phyloP scores from a whole-genome alignment of 139 green algal genomes.

The Astrephomene gubernaculifera region DNA sequence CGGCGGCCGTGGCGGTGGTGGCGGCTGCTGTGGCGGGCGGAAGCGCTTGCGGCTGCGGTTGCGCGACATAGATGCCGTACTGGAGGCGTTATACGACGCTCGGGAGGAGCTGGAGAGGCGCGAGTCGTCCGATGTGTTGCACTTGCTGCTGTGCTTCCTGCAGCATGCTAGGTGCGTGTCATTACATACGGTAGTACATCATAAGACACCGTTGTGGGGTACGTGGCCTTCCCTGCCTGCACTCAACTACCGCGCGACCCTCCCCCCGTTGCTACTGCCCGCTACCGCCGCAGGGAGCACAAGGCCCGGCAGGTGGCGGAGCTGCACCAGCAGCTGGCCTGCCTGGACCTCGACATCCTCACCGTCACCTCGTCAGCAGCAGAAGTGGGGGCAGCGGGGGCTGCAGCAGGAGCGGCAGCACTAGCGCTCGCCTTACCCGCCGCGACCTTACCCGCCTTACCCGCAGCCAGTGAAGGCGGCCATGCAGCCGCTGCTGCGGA shows the following conservation, averaged over 20 bases:
- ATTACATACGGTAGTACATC: no score
- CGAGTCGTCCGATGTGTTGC: slow-evolving; percentile 67
- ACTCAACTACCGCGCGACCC: background rate
- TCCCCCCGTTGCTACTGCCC: background rate
- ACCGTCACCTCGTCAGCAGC: slow-evolving; percentile 43
- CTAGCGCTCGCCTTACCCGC: no score
- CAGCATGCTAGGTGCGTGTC: slow-evolving; percentile 72
- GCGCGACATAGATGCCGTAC: slow-evolving; percentile 68
- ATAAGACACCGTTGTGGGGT: background rate
- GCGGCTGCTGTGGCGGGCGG: background rate
- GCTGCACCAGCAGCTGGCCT: slow-evolving; percentile 69
- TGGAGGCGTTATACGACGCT: slow-evolving; percentile 63
- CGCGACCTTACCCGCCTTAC: no score
- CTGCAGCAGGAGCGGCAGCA: no score
- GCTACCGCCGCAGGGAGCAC: slow-evolving; percentile 37
- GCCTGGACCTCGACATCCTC: slow-evolving; percentile 73
- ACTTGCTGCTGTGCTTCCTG: slow-evolving; percentile 87
- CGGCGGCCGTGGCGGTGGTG: background rate
- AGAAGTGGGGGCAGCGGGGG: background rate
- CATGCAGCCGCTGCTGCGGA: no score
- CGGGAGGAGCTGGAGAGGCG: slow-evolving; percentile 61
- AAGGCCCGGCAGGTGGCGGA: slow-evolving; percentile 44
- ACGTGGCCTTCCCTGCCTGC: background rate
- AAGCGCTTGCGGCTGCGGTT: slow-evolving; percentile 10
- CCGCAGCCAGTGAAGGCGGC: no score